A percentile compares a stretch with the other conserved stretches of the same genome.
Evolutionary conservation across 495 filamentous ascomycete species (phyloP).

Genomic region (Aspergillus haitiensis): DNA sequence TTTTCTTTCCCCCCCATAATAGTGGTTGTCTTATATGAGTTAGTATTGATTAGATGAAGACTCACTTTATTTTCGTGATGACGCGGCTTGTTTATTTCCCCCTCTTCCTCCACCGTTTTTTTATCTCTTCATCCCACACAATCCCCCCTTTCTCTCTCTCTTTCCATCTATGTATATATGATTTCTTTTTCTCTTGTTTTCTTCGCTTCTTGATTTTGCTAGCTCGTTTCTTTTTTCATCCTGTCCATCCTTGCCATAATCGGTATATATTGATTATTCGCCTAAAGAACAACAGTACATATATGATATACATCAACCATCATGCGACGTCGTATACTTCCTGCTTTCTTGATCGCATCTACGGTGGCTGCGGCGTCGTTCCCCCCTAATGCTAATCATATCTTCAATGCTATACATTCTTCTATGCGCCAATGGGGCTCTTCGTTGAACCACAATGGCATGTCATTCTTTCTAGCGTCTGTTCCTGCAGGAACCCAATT

Average conservation of each 20-base stretch:
- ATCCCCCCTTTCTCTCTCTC: neutral
- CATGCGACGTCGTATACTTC: conserved; percentile 3
- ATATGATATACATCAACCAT: neutral
- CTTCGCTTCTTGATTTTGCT: neutral
- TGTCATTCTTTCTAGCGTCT: conserved; percentile 60
- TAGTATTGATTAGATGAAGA: no score
- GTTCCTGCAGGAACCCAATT: conserved; percentile 60
- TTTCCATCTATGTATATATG: neutral
- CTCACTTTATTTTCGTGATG: neutral
- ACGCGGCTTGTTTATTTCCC: conserved; percentile 2
- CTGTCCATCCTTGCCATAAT: no score
- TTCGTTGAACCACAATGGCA: conserved; percentile 66
- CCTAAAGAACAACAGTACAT: neutral
- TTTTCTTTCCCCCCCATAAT: no score
- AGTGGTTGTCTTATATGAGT: no score
- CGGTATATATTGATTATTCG: no score
- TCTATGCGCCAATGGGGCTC: conserved; percentile 72
- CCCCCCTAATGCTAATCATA: conserved; percentile 53
- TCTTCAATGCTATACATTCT: conserved; percentile 67
- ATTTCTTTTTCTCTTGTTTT: neutral
- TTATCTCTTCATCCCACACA: no score
- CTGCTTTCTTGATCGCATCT: conserved; percentile 10
- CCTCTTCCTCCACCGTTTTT: neutral
- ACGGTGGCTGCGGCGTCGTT: neutral
- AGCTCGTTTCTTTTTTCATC: no score